These are phyloP conservation scores for Sclerospora graminicola DNA, from an alignment of 352 stramenopile species.

Conservation along the genomic window DNA sequence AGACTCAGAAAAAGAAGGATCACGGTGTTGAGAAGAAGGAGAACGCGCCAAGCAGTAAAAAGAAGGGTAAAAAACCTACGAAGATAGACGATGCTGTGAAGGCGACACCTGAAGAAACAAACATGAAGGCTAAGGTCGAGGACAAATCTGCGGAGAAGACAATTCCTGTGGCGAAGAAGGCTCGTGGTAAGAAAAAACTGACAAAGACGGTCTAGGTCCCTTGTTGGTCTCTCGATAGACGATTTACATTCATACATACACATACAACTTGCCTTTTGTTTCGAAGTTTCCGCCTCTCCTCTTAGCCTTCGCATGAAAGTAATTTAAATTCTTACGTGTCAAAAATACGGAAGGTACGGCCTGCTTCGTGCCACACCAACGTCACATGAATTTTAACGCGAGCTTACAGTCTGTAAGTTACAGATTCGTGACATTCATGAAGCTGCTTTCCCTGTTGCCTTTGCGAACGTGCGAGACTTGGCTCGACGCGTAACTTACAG, in stretches of 20 bases:
- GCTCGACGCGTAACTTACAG: too few species aligned
- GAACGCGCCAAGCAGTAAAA: slow-evolving; percentile 6
- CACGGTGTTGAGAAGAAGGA: slow-evolving; percentile 1
- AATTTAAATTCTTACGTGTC: too few species aligned
- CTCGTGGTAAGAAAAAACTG: slow-evolving; percentile 16
- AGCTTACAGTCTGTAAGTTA: too few species aligned
- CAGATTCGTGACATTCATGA: too few species aligned
- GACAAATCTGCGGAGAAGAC: slow-evolving; percentile 7
- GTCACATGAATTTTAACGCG: too few species aligned
- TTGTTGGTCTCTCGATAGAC: slow-evolving; percentile 22
- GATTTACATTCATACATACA: slow-evolving; percentile 23
- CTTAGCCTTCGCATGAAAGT: too few species aligned
- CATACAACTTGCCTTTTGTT: slow-evolving; percentile 12
- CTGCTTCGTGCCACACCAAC: too few species aligned
- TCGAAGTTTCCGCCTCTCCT: too few species aligned
- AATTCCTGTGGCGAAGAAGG: slow-evolving; percentile 12
- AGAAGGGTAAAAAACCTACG: slow-evolving; percentile 12
- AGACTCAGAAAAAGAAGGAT: slow-evolving; percentile 22
- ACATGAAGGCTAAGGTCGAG: slow-evolving; percentile 6
- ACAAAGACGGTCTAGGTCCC: slow-evolving; percentile 22
- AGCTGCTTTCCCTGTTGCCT: too few species aligned
- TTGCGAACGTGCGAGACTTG: too few species aligned
- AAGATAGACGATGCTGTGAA: slow-evolving; percentile 11
- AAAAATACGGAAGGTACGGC: too few species aligned
- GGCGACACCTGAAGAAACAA: slow-evolving; percentile 8